Base-by-base conservation (phyloP, 176 grass and related monocot species). In the Cenchrus fungigraminus region DNA sequence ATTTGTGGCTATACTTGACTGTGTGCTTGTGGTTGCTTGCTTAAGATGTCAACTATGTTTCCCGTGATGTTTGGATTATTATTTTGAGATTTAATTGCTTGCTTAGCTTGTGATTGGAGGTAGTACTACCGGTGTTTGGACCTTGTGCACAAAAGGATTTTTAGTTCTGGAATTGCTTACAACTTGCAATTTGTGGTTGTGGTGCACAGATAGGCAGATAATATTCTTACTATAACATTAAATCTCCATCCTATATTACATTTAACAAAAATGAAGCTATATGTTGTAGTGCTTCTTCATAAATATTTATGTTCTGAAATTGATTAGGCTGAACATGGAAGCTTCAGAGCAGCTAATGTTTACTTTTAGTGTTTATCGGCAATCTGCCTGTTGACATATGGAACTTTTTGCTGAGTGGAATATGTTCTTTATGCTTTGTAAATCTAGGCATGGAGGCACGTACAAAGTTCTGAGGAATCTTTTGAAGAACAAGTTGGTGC, bases 381-480 rank as follows among this genome's bases (percentile, higher is more conserved):
- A 17, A 15, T 44, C 79, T 71, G 8, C 66, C 50, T 31, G 11
- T 47, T 85, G 55, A 10, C 14, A 45, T 22, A 13, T 9, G 56
- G 68, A 68, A 28, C 1, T 59, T 57, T 9, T 50, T 76, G 37
- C 67, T 71, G 64, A 5, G 6, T 61, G 31, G 32, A 49, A 32
- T 20, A 46, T 88, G 14, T 76, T 50, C 6, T 59, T 74, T 69
- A 60, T 52, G 9, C 43, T 79, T 73, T 20, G 14, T 88, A 68
- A 6, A 63, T 65, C 6, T 75, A 96, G 97, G 81, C 97, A 96
- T 71, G 97, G 97, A 14, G 97, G 93, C 12, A 95, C 91, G 67
- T 95, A 98, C 76, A 91, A 95, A 76, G 93, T 98, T 45, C 53
- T 95, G 86, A 85, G 89, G 73, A 98, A 92, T 94, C 75, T 98